Conservation (phyloP, 2,329 filamentous ascomycete genomes). For the Aspergillus sp. region DNA sequence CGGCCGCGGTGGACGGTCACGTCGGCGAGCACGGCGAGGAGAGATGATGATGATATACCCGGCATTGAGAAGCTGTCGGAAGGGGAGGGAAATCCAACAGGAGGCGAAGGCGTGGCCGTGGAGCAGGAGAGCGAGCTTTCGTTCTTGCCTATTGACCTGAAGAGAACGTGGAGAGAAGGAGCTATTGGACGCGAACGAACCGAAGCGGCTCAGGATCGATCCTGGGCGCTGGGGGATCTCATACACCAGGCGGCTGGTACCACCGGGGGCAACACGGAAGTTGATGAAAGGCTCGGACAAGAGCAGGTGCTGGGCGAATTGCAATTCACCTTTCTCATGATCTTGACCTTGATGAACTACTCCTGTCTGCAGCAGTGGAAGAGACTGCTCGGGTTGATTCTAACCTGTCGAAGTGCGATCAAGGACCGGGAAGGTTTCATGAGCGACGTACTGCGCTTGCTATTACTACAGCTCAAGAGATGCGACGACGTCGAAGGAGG, state of each 20-base stretch:
- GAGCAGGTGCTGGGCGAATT: slow-evolving; percentile 56
- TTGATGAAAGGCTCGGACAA: slow-evolving; percentile 33
- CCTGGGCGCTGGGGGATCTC: slow-evolving; percentile 60
- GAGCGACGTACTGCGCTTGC: slow-evolving; percentile 48
- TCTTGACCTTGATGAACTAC: slow-evolving; percentile 64
- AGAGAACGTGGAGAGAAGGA: slow-evolving; percentile 61
- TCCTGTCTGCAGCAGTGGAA: slow-evolving; percentile 68
- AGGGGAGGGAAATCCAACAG: slow-evolving; percentile 9
- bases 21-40: slow-evolving; percentile 56
- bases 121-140: slow-evolving; percentile 49
- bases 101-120: slow-evolving; percentile 20
- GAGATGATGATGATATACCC: slow-evolving; percentile 61
- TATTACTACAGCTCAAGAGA: slow-evolving; percentile 56
- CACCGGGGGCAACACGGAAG: slow-evolving; percentile 16
- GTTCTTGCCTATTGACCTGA: slow-evolving; percentile 60
- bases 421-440: slow-evolving; percentile 51
- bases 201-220: slow-evolving; percentile 61
- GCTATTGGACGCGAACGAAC: slow-evolving; percentile 63
- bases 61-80: slow-evolving; percentile 45
- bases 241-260: slow-evolving; percentile 34
- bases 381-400: slow-evolving; percentile 54
- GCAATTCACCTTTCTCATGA: slow-evolving; percentile 63
- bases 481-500: slow-evolving; percentile 61
- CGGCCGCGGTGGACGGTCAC: slow-evolving; percentile 55
- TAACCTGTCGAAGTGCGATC: slow-evolving; percentile 58